Evolutionary conservation across 1,284 basidiomycete genomes (phyloP), one percentile per base, ranked within the genome.

Genomic region (Cryptococcus neoformans): DNA sequence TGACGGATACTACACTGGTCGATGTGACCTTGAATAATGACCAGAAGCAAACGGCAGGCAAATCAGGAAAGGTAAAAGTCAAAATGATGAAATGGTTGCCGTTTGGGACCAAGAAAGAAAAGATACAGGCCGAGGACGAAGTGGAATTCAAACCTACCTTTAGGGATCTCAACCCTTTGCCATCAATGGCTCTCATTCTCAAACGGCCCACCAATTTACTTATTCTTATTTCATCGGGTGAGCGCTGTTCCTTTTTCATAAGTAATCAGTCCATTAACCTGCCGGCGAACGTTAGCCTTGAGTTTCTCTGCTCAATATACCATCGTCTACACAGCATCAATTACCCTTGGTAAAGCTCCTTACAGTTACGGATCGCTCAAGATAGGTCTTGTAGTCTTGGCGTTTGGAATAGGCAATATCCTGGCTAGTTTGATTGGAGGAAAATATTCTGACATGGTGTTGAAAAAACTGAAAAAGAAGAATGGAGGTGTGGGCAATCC

Each of bases 361-460:
- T 93, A 93, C 67, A 74, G 81, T 38, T 92, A 87, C 72, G 79
- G 84, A 53, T 80, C 91, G 0, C 79, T 92, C 3, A 80, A 84
- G 52, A 84, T 89, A 54, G 91, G 91, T 9, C 74, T 92, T 28
- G 84, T 90, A 6, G 81, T 92, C 7, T 81, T 94, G 16, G 78
- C 86, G 0, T 89, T 86, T 62, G 91, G 90, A 4, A 55, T 79
- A 73, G 89, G 89, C 6, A 84, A 82, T 61, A 80, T 90, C 37
- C 67, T 78, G 1, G 91, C 91, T 3, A 87, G 85, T 58, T 62
- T 92, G 7, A 62, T 87, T 0, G 91, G 91, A 8, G 91, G 92
- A 0, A 80, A 85, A 8, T 90, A 85, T 79, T 89, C 87, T 1
- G 92, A 94, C 72, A 72, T 78, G 45, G 80, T 85, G 39, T 79